Evolutionary conservation across 257 asterid species (phyloP).

Genomic region (Plantago major): DNA sequence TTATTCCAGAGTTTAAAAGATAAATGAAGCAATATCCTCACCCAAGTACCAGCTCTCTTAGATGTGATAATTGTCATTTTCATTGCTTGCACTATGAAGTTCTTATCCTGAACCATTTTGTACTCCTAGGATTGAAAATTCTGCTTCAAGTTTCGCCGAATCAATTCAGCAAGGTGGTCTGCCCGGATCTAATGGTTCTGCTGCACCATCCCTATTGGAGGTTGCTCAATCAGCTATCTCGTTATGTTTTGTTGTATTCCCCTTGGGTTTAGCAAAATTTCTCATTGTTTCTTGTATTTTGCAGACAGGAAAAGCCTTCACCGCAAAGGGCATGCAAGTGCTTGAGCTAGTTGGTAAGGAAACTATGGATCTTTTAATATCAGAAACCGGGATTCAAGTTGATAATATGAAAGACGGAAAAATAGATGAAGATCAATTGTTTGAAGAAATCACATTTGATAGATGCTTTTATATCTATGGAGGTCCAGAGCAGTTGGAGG

Average conservation of each 20-base stretch:
- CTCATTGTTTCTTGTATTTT: constrained; percentile 17
- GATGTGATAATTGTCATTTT: too few relatives aligned
- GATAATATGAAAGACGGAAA: constrained; percentile 44
- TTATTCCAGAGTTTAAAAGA: too few relatives aligned
- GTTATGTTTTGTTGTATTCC: constrained; percentile 3
- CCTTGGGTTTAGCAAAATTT: constrained; percentile 16
- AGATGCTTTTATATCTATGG: constrained; percentile 97
- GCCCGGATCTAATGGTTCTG: constrained; percentile 54
- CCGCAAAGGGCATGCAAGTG: constrained; percentile 87
- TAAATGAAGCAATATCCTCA: too few relatives aligned
- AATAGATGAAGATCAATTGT: constrained; percentile 63
- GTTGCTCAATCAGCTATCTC: constrained; percentile 29
- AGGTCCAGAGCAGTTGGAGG: constrained; percentile 99
- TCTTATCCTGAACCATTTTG: constrained; percentile 23
- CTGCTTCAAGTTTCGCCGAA: constrained; percentile 67
- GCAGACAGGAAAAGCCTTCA: constrained; percentile 84
- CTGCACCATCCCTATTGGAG: constrained; percentile 80
- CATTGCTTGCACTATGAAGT: not conserved
- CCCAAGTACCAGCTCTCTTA: too few relatives aligned
- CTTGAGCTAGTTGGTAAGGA: constrained; percentile 96
- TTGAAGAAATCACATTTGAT: constrained; percentile 83
- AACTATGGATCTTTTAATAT: constrained; percentile 83
- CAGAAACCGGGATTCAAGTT: constrained; percentile 79
- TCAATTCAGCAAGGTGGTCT: constrained; percentile 69
- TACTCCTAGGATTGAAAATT: constrained; percentile 64